phyloP scores from a whole-genome alignment of 2,329 filamentous ascomycete species.

The Aspergillus transmontanensis region DNA sequence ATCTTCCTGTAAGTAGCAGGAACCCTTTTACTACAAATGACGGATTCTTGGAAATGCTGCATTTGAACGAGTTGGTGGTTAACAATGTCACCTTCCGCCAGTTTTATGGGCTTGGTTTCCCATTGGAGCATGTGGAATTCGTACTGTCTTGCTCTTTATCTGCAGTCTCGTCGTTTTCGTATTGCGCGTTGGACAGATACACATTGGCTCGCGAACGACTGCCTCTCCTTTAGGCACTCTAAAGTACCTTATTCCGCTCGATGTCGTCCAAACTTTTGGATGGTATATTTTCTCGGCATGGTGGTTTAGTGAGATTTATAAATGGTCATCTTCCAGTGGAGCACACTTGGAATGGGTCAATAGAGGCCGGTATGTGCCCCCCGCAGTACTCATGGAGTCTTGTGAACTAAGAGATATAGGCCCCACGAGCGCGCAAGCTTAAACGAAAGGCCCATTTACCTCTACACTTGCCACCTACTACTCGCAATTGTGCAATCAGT shows the following conservation, averaged over 20 bases:
- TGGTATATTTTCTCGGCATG: conserved; percentile 79
- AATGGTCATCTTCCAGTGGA: conserved; percentile 66
- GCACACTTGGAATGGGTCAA: conserved; percentile 74
- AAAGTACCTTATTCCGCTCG: conserved; percentile 57
- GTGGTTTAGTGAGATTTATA: conserved; percentile 78
- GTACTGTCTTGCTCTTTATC: conserved; percentile 74
- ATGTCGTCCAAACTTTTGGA: conserved; percentile 68
- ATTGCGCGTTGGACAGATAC: conserved; percentile 81
- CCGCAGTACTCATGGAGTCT: background rate
- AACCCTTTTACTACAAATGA: background rate
- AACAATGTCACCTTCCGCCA: conserved; percentile 37
- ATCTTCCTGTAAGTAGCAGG: conserved; percentile 63
- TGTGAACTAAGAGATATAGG: conserved; percentile 29
- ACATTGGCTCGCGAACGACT: conserved; percentile 72
- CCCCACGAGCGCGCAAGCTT: conserved; percentile 69
- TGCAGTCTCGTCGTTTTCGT: conserved; percentile 78
- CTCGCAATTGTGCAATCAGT: conserved; percentile 71
- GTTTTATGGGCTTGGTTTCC: conserved; percentile 88
- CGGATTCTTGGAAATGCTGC: background rate
- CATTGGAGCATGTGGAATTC: conserved; percentile 72
- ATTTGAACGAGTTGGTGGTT: conserved; percentile 6
- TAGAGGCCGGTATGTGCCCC: conserved; percentile 59
- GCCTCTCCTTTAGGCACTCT: conserved; percentile 69
- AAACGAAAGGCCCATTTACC: conserved; percentile 84
- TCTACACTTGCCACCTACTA: conserved; percentile 69